Conservation (phyloP, 2,329 filamentous ascomycete genomes). For the Macroventuria anomochaeta region DNA sequence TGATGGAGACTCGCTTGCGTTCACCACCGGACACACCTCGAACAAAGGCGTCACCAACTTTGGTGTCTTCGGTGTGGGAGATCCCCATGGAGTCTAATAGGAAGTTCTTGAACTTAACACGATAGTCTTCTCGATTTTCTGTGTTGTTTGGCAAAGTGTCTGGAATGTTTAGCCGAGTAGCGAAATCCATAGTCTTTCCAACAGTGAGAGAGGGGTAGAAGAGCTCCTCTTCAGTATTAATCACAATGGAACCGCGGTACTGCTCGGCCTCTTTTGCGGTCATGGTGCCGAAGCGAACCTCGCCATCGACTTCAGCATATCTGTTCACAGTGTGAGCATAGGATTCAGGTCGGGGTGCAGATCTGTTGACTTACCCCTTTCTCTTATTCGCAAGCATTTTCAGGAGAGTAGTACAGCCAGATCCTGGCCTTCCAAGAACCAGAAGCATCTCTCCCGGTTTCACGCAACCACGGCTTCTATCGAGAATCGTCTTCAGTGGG, state of each 20-base stretch:
- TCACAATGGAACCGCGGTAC: conserved; percentile 80
- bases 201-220: conserved; percentile 61
- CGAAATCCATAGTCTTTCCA: conserved; percentile 61
- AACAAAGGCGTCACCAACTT: conserved; percentile 70
- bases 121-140: conserved; percentile 55
- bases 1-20: conserved; percentile 72
- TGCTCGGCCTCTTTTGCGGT: conserved; percentile 73
- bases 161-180: conserved; percentile 64
- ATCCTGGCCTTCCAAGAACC: conserved; percentile 69
- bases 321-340: conserved; percentile 58
- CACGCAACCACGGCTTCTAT: conserved; percentile 70
- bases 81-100: conserved; percentile 53
- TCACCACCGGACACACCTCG: conserved; percentile 73
- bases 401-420: conserved; percentile 64
- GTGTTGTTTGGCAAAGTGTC: conserved; percentile 60
- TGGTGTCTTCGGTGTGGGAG: conserved; percentile 67
- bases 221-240: conserved; percentile 62
- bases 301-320: conserved; percentile 78
- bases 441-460: conserved; percentile 75
- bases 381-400: conserved; percentile 63
- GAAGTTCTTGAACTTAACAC: conserved; percentile 59
- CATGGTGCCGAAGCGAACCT: conserved; percentile 56
- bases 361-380: conserved; percentile 59
- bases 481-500: conserved; percentile 64
- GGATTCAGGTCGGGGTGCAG: not conserved